Conservation (phyloP, 495 filamentous ascomycete species). For the Hyaloscypha bicolor region DNA sequence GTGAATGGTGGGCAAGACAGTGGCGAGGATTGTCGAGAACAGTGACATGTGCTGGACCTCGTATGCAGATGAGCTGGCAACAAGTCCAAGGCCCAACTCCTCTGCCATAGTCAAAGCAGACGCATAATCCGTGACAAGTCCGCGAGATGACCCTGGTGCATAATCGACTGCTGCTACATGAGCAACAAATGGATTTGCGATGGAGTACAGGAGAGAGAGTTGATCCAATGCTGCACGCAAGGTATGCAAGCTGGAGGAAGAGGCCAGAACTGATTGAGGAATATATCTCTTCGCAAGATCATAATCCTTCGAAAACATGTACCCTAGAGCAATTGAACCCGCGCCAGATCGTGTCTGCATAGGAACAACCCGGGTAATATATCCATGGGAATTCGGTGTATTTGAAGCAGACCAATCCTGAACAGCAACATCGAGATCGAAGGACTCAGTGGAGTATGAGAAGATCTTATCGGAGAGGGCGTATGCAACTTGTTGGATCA, state of each 20-base stretch:
- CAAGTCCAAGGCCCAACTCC: conserved; percentile 83
- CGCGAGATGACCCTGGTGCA: conserved; percentile 57
- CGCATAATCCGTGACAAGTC: conserved; percentile 85
- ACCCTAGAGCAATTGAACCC: conserved; percentile 89
- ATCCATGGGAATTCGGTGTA: conserved; percentile 79
- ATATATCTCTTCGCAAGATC: conserved; percentile 87
- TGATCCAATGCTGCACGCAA: conserved; percentile 88
- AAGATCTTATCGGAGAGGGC: conserved; percentile 93
- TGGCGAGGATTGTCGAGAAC: conserved; percentile 80
- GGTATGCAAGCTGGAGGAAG: conserved; percentile 76
- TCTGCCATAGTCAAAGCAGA: conserved; percentile 82
- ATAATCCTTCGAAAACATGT: conserved; percentile 96
- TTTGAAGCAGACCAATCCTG: conserved; percentile 68
- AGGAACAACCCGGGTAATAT: conserved; percentile 71
- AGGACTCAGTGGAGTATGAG: conserved; percentile 91
- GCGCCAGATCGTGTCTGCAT: conserved; percentile 90
- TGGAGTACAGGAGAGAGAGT: conserved; percentile 81
- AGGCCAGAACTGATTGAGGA: conserved; percentile 86
- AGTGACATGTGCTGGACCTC: conserved; percentile 96
- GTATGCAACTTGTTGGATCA: conserved; percentile 96
- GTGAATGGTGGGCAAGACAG: conserved; percentile 81
- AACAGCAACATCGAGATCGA: conserved; percentile 81
- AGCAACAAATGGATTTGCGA: conserved; percentile 88
- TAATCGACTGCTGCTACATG: conserved; percentile 96
- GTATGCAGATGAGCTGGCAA: conserved; percentile 82